Evolutionary conservation across 176 grass and related monocot species (phyloP), one percentile per base, ranked within the genome.

Genomic region (Carex cristatella): DNA sequence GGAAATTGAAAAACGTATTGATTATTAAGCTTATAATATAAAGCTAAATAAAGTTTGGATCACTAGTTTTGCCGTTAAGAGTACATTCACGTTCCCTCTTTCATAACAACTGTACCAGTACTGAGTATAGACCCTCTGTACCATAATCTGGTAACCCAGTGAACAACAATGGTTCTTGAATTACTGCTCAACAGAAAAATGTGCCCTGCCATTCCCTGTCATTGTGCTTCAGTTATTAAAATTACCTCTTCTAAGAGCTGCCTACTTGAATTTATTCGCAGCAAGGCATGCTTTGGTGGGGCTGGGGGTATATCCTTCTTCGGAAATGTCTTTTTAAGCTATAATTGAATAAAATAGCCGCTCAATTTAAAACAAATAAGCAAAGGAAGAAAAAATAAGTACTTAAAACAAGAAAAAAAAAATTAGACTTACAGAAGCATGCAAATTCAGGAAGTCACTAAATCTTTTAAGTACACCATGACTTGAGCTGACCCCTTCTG

Each of bases 161-260:
- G 38, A 72, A 8, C 11, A 4, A 79, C 53, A 16, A 18, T 18
- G 33, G 74, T 16, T 58, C 30, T 79, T 79, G 51, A 57, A 57
- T 8, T 42, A 23, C 7, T 11, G 67, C 15, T 70, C 10, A 9
- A 63, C 30, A 10, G 30, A 66, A 70, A 69, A 70, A 42, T 42
- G 33, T 33, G 55, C 37, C 38, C 51, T 13, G 49, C 35, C 63
- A 89, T 63, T 69, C 53, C 37, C 51, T 14, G 37, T 53, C 63
- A 89, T 64, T 70, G 65, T 55, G 14, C 64, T 12, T 3, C 3
- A 80, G 10, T 28, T 79, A 59, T 60, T 38, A 88, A 70, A 70
- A 67, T 84, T 85, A 99, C 97, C 97, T 95, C 93, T 92, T 99
- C 97, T 79, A 95, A 88, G 87, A 95, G 97, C 83, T 92, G 51